Evolutionary conservation across 2,329 filamentous ascomycete species (phyloP).

Genomic region (Bipolaris bicolor): DNA sequence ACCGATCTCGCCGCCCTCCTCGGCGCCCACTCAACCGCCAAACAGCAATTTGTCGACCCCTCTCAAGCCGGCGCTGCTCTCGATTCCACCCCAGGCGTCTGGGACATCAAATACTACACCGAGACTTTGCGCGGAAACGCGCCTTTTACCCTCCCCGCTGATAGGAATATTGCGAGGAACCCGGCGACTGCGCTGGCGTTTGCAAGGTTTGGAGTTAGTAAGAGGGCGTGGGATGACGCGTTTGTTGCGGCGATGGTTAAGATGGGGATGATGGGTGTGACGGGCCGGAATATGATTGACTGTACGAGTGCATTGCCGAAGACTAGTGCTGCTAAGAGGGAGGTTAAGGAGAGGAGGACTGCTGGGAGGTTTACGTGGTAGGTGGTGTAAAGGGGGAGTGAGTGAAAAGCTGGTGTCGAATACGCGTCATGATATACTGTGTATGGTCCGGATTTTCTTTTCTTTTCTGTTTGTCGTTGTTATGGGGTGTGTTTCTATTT

Average conservation of each 20-base stretch:
- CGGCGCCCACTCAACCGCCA: constrained; percentile 47
- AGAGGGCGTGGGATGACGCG: constrained; percentile 38
- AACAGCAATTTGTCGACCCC: constrained; percentile 36
- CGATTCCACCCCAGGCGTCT: constrained; percentile 46
- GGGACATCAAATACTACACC: constrained; percentile 47
- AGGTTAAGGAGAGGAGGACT: constrained; percentile 37
- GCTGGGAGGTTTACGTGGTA: constrained; percentile 35
- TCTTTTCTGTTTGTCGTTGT: too few species aligned
- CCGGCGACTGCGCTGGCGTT: constrained; percentile 29
- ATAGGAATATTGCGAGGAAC: constrained; percentile 38
- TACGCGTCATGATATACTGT: neutral
- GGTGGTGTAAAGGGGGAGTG: too few species aligned
- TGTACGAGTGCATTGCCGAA: constrained; percentile 42
- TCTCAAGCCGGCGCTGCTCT: constrained; percentile 33
- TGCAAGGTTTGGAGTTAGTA: constrained; percentile 32
- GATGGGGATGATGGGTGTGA: constrained; percentile 46
- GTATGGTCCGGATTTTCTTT: too few species aligned
- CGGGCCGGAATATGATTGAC: constrained; percentile 31
- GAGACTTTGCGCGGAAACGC: constrained; percentile 40
- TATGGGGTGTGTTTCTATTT: too few species aligned
- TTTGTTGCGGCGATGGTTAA: constrained; percentile 46
- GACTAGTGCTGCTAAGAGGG: constrained; percentile 39
- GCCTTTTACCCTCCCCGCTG: constrained; percentile 37
- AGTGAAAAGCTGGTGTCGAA: too few species aligned
- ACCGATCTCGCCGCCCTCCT: constrained; percentile 49